Evolutionary conservation across 345 rosid genomes (phyloP), one percentile per base, ranked within the genome.

Genomic region (Pelargonium nanum): DNA sequence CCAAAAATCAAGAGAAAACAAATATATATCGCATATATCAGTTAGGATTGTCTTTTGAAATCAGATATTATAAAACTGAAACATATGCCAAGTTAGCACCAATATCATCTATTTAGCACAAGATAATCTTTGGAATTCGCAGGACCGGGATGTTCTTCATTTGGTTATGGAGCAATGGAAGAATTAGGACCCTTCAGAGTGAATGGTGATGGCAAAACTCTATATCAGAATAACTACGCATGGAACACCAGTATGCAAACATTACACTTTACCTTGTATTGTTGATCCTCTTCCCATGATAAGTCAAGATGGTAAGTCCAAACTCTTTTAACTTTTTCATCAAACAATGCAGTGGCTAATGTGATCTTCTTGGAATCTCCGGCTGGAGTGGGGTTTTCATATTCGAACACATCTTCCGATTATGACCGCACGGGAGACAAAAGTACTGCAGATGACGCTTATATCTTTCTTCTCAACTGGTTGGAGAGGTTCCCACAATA

Each of bases 81-180:
- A n/a, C n/a, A n/a, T n/a, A n/a, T n/a, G n/a, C n/a, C n/a, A n/a
- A n/a, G n/a, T n/a, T n/a, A n/a, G n/a, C n/a, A n/a, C n/a, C n/a
- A n/a, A n/a, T n/a, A n/a, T n/a, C n/a, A n/a, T n/a, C n/a, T n/a
- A n/a, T n/a, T n/a, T n/a, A n/a, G n/a, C n/a, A n/a, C n/a, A n/a
- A n/a, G n/a, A n/a, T n/a, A n/a, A n/a, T n/a, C n/a, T n/a, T n/a
- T n/a, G n/a, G n/a, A n/a, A n/a, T n/a, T n/a, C n/a, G n/a, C 58
- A 76, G 81, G 84, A 9, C 81, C 81, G 20, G 81, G 81, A 1
- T 80, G 84, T 65, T 80, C 84, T 16, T 80, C 84, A 0, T 55
- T 80, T 25, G 74, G 66, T 2, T 70, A 22, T 24, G 80, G 83
- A 30, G 83, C 83, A 2, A 60, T 79, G 80, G 26, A 55, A 56